Evolutionary conservation across 495 filamentous ascomycete species (phyloP).

Genomic region (Aspergillus sparsus): DNA sequence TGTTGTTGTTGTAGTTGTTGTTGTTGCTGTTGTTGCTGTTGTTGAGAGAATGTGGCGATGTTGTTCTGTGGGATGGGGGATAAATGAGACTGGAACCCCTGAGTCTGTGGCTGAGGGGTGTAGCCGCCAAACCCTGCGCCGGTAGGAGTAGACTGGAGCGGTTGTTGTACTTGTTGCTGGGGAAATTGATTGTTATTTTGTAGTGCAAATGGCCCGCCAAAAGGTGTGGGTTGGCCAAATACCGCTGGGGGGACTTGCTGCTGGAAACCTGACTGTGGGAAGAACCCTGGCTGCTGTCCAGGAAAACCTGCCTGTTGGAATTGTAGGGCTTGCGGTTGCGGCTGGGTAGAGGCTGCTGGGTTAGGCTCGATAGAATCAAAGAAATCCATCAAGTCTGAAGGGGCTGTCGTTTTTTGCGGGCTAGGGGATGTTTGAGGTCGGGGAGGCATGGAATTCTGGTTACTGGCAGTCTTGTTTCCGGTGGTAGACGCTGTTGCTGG

Average conservation of each 20-base stretch:
- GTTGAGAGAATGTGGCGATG: conserved; percentile 52
- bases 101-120: conserved; percentile 63
- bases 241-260: conserved; percentile 33
- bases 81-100: conserved; percentile 51
- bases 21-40: conserved; percentile 36
- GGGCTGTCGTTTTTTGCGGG: conserved; percentile 54
- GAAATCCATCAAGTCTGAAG: conserved; percentile 92
- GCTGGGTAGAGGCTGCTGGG: conserved; percentile 70
- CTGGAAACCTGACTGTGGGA: conserved; percentile 34
- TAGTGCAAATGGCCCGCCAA: conserved; percentile 49
- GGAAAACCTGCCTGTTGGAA: conserved; percentile 55
- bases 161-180: conserved; percentile 47
- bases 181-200: conserved; percentile 57
- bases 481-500: conserved; percentile 29
- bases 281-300: conserved; percentile 42
- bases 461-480: conserved; percentile 26
- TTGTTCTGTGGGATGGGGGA: conserved; percentile 67
- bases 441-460: conserved; percentile 21
- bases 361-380: conserved; percentile 94
- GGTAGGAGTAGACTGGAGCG: conserved; percentile 64
- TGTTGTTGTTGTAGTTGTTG: conserved; percentile 30
- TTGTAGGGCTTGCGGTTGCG: conserved; percentile 31
- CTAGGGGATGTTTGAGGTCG: conserved; percentile 32
- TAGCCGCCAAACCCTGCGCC: conserved; percentile 89
- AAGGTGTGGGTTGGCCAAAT: conserved; percentile 29